Base-by-base conservation (phyloP, 345 rosid genomes). In the Aquilaria sinensis region DNA sequence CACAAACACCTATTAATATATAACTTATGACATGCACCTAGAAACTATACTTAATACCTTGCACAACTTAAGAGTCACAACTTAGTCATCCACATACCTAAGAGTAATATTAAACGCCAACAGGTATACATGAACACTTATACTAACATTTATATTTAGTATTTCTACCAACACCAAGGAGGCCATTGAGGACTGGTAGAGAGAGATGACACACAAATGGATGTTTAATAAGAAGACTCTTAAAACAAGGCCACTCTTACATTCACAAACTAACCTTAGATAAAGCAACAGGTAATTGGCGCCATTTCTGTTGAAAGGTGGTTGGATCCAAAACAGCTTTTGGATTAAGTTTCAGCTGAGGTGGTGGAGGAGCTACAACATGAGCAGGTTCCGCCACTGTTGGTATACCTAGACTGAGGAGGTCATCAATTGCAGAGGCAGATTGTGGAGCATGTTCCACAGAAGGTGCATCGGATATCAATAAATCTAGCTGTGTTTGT, bases 241-340 rank as follows among this genome's bases (percentile, higher is more conserved):
- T 14, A 41, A 53, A n/a, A 51, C 47, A 2, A 57, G 52, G 56
- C 2, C 31, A 56, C 47, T 3, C 47, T n/a, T 16, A 61, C 34
- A 16, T 55, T 43, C 10, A 30, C 47, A 60, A 59, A 60, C 56
- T 63, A 55, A 93, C 98, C 94, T 90, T 85, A 57, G 92, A 75
- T 61, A 79, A 53, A 59, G 96, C 72, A 62, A 85, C 57, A 14
- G 96, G 84, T 51, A 93, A 74, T 60, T 93, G 97, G 69, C 90
- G 96, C 97, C 96, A 93, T 72, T 90, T 90, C 68, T 86, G 89
- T 77, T 90, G 97, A 72, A 93, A 90, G 63, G 86, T 77, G 77
- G 82, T 78, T 61, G 96, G 96, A 63, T 88, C 91, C 15, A 90
- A 77, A 66, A 73, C 77, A 77, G 95, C 96, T 81, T 80, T 80